Percentiles rank a stretch among this genome's conserved stretches.
These are phyloP conservation scores for Afroboletus lepidellus DNA, from an alignment of 1,284 basidiomycete species.

Conservation along the genomic window DNA sequence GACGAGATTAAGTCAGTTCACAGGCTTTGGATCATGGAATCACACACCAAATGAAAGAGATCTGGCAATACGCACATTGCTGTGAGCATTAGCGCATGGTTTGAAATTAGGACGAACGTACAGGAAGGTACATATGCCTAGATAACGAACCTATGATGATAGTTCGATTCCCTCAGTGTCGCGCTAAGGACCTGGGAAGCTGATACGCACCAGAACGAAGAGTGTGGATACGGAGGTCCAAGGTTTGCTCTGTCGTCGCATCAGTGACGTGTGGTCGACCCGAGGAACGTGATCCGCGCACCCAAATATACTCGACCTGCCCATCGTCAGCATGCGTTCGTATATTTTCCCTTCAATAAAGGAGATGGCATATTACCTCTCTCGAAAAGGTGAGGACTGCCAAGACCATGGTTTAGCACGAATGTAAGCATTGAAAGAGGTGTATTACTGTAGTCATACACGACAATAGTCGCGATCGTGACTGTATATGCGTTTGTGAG, in stretches of 20 bases:
- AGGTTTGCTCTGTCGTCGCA: slow-evolving; percentile 8
- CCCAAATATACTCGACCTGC: slow-evolving; percentile 19
- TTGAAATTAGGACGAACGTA: not conserved
- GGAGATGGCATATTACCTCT: slow-evolving; percentile 3
- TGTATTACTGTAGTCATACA: slow-evolving; percentile 13
- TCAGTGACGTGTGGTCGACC: not conserved
- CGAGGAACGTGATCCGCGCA: not conserved
- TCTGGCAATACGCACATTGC: not conserved
- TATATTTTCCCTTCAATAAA: too few relatives aligned
- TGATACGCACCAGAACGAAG: slow-evolving; percentile 8
- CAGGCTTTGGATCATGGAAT: not conserved
- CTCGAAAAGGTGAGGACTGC: slow-evolving; percentile 11
- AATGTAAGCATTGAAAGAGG: not conserved
- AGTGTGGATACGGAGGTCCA: slow-evolving; percentile 11
- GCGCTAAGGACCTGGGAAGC: too few relatives aligned
- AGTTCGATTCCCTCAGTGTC: not conserved
- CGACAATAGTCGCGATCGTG: not conserved
- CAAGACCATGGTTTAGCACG: not conserved
- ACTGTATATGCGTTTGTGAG: not conserved
- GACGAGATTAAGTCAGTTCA: not conserved
- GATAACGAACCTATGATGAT: slow-evolving; percentile 9
- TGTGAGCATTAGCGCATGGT: not conserved
- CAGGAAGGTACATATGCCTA: slow-evolving; percentile 7
- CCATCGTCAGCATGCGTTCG: not conserved
- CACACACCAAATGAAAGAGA: slow-evolving; percentile 1